phyloP scores from a whole-genome alignment of 2,329 filamentous ascomycete genomes.

The Sarocladium brachiariae region DNA sequence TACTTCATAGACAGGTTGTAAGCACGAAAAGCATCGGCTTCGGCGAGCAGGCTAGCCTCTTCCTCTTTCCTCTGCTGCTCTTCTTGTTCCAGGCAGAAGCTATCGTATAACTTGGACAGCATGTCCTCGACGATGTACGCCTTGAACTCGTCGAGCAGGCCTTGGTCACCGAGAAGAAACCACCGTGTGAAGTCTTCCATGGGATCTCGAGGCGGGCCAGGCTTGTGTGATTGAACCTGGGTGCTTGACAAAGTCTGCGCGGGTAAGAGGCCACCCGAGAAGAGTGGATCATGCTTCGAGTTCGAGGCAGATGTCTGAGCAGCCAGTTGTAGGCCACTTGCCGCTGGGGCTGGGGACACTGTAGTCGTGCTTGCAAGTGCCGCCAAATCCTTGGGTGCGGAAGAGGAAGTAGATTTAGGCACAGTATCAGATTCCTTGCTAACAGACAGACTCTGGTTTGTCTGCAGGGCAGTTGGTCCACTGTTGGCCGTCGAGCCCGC shows the following conservation, averaged over 20 bases:
- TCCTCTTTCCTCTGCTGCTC: conserved; percentile 39
- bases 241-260: not conserved
- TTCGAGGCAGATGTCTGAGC: not conserved
- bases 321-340: too few relatives aligned
- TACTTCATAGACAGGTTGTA: conserved; percentile 47
- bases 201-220: conserved; percentile 27
- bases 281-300: not conserved
- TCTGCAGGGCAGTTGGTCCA: not conserved
- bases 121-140: conserved; percentile 38
- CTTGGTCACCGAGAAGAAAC: conserved; percentile 47
- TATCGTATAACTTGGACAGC: conserved; percentile 33
- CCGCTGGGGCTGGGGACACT: too few relatives aligned
- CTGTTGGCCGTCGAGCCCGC: not conserved
- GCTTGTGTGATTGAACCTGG: not conserved
- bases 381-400: too few relatives aligned
- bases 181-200: conserved; percentile 46
- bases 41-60: conserved; percentile 37
- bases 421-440: not conserved
- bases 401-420: not conserved
- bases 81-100: conserved; percentile 32
- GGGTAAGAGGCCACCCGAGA: not conserved
- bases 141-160: conserved; percentile 45
- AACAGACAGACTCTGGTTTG: not conserved
- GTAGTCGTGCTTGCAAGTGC: too few relatives aligned
- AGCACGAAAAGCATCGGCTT: conserved; percentile 40